Evolutionary conservation across 768 basidiomycete genomes (phyloP), one percentile per base, ranked within the genome.

Genomic region (Mrakia gelida): DNA sequence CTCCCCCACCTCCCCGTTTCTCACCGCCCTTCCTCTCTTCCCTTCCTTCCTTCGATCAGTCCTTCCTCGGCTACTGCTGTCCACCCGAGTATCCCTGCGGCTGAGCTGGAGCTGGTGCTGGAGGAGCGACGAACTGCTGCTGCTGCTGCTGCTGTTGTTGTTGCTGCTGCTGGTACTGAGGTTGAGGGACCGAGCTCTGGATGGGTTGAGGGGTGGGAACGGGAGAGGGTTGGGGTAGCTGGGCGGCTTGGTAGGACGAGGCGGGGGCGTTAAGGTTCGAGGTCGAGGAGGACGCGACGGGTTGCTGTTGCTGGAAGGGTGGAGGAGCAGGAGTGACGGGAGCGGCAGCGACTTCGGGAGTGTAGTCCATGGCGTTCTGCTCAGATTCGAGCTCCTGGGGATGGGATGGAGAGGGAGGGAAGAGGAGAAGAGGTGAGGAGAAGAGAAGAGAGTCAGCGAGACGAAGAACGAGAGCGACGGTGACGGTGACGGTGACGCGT

Each of bases 311-410:
- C 65, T 67, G 65, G 32, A 15, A 23, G 32, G 65, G 16, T 16
- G 38, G 34, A 38, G 65, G 65, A 41, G 21, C 34, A 21, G 65
- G 30, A 18, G 65, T 10, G 15, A 45, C 49, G 49, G 7, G 15
- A 18, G 65, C 49, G 7, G 18, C 16, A 13, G 18, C 49, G 16
- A 21, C 30, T 38, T 67, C 65, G 28, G 38, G 21, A 30, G 18
- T 32, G 30, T 67, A 34, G 30, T 32, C 30, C 38, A 41, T 34
- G 71, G 28, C 2, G 30, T 56, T 9, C 21, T 73, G 52, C 15
- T 73, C 72, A 6, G 72, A 10, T n/a, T 73, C 72, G 32, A 73
- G 72, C 26, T 56, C 30, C 72, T 73, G 56, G 6, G 32, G 23
- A 38, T 8, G 38, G 45, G 23, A 41, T 5, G n/a, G 45, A 45